A percentile compares a stretch with the other conserved stretches of the same genome.
phyloP scores from a whole-genome alignment of 116 monocot genomes.

The Thalassia testudinum region DNA sequence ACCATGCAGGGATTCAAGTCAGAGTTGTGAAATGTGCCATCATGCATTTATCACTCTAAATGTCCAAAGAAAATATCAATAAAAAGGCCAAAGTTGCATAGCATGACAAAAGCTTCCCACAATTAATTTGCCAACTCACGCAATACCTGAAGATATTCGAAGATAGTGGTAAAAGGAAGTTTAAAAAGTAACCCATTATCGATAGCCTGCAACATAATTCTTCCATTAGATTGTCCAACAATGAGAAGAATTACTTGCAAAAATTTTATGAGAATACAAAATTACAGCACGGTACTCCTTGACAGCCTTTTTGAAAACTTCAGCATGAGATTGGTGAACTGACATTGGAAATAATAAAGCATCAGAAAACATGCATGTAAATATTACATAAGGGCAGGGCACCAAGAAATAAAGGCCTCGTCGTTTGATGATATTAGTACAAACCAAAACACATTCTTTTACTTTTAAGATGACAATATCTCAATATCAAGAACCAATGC shows the following conservation, averaged over 20 bases:
- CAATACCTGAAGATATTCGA: conserved; percentile 94
- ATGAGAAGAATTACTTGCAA: not conserved
- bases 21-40: too few species aligned
- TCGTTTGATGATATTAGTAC: too few species aligned
- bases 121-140: too few species aligned
- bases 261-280: not conserved
- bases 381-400: too few species aligned
- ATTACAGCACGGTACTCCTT: conserved; percentile 57
- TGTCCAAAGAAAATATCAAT: not conserved
- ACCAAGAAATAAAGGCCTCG: too few species aligned
- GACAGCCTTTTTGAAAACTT: conserved; percentile 57
- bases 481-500: too few species aligned
- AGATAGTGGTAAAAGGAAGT: conserved; percentile 89
- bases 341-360: not conserved
- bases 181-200: conserved; percentile 51
- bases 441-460: too few species aligned
- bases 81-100: conserved; percentile 2
- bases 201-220: conserved; percentile 44
- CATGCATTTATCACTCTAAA: too few species aligned
- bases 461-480: too few species aligned
- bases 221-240: not conserved
- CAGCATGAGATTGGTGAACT: conserved; percentile 47
- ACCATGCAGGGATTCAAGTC: too few species aligned
- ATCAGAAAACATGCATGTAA: not conserved
- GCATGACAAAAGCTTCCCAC: not conserved